Evolutionary conservation across 257 asterid species (phyloP), one percentile per base, ranked within the genome.

Genomic region (Solanum phureja): DNA sequence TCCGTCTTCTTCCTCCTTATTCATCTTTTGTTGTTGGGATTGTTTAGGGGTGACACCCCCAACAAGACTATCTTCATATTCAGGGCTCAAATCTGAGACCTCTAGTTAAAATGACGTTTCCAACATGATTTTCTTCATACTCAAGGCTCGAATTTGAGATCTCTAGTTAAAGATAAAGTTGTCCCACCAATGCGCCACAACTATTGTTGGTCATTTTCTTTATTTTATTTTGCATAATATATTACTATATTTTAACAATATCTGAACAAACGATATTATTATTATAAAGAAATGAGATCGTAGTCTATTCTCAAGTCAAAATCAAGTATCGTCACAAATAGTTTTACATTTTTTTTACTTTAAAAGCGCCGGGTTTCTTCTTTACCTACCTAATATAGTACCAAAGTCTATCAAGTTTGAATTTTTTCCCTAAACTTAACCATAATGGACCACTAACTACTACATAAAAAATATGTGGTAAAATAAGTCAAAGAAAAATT

Each of bases 181-280:
- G 0, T 56, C 11, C 0, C 11, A 18, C 4, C 0, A 7, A 2
- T 18, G 4, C 0, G 0, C 9, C 10, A 56, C n/a, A 56, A 3
- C 1, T 56, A 0, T 18, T 18, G 4, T 56, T 56, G 24, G 10
- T 56, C 64, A 18, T 18, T 56, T 56, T 52, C 62, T 56, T 19
- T 19, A n/a, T 7, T 56, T 19, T 56, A 19, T 56, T 56, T 56
- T 56, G 0, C 64, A 56, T 58, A 27, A 21, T 8, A 58, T 58
- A 58, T 7, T 21, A 21, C 27, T 58, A 7, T 19, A 58, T 58
- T 58, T 19, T 58, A 18, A 0, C 0, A 58, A 58, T 64, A 64
- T 11, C 4, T 11, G 16, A n/a, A 24, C 8, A 64, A 64, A 24
- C 1, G 4, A 64, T 4, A 27, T 24, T 11, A 27, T 24, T 11